Conservation (phyloP, 139 green algal species). For the Micractinium conductrix region DNA sequence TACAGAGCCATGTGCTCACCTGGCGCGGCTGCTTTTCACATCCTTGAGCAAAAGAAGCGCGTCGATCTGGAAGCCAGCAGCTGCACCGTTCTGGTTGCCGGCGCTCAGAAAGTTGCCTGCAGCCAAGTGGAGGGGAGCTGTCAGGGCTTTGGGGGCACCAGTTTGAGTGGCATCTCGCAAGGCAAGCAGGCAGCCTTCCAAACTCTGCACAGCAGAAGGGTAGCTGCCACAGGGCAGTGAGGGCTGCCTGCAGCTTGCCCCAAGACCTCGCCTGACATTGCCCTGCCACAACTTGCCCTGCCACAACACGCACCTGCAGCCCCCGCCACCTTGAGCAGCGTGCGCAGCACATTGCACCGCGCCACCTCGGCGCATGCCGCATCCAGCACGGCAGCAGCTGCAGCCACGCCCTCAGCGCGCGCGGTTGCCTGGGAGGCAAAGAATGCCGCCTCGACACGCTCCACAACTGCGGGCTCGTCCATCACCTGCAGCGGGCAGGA, state of each 20-base stretch:
- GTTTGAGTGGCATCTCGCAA: no score
- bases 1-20: no score
- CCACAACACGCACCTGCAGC: neutral
- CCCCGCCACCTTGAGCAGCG: conserved; percentile 27
- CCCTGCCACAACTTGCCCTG: neutral
- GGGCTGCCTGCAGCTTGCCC: no score
- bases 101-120: conserved; percentile 72
- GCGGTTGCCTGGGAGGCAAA: neutral
- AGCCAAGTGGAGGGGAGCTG: neutral
- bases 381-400: conserved; percentile 4
- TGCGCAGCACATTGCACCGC: conserved; percentile 43
- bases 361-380: conserved; percentile 55
- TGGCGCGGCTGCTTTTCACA: conserved; percentile 46
- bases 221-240: no score
- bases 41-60: conserved; percentile 65
- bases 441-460: conserved; percentile 17
- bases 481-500: conserved; percentile 3
- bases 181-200: no score
- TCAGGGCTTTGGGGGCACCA: no score
- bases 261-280: no score
- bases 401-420: neutral
- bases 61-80: conserved; percentile 53
- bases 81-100: conserved; percentile 39
- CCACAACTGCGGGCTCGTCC: neutral
- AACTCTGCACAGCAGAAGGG: no score